Conservation (phyloP, 1,284 basidiomycete genomes). For the Moniliella sp. region DNA sequence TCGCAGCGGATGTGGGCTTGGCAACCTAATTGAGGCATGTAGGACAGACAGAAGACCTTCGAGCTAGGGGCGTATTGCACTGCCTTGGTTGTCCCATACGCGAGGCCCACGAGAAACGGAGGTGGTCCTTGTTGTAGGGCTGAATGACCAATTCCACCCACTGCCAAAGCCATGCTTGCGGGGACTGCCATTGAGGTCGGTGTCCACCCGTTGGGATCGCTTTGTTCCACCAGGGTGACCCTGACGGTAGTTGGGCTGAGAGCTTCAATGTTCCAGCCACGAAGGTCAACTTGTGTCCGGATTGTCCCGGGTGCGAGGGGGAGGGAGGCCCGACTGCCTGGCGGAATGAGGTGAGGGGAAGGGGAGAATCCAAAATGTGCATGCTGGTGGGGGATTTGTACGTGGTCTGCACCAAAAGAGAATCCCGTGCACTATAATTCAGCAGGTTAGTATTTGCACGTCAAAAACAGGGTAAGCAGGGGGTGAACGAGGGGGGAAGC, state of each 20-base stretch:
- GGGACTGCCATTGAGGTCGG: slow-evolving; percentile 52
- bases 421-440: slow-evolving; percentile 49
- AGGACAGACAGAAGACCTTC: no score
- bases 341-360: slow-evolving; percentile 81
- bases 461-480: slow-evolving; percentile 11
- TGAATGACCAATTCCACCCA: no score
- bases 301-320: slow-evolving; percentile 51
- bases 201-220: slow-evolving; percentile 88
- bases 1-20: no score
- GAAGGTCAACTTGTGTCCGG: slow-evolving; percentile 77
- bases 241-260: slow-evolving; percentile 84
- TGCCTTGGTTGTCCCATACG: no score
- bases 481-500: slow-evolving; percentile 40
- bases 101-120: no score
- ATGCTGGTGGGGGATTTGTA: slow-evolving; percentile 67
- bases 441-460: slow-evolving; percentile 10
- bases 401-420: slow-evolving; percentile 72
- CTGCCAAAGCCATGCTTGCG: neutral
- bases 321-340: slow-evolving; percentile 61
- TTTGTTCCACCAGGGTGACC: slow-evolving; percentile 81
- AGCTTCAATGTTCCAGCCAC: slow-evolving; percentile 88
- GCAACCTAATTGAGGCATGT: no score
- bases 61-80: no score
- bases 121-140: no score
- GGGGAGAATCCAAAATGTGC: slow-evolving; percentile 81